Percentiles rank a stretch among this genome's conserved stretches.
Conservation (phyloP, 129 eudicot genomes). For the Tagetes patula region DNA sequence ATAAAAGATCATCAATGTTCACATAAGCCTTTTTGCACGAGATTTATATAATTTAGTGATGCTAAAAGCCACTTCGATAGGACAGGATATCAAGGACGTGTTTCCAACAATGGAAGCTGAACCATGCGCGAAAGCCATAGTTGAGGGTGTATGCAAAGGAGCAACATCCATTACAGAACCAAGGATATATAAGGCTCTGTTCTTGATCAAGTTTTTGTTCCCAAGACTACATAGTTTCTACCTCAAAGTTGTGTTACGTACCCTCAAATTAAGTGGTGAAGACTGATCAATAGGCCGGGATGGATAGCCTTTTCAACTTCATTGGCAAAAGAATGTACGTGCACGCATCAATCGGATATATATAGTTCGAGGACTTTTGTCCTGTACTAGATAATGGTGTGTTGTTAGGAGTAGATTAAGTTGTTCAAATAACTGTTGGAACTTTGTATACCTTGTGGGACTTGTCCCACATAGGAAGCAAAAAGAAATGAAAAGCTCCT, state of each 20-base stretch:
- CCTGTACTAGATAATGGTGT: too few relatives aligned
- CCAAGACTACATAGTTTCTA: constrained; percentile 25
- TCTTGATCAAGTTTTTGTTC: constrained; percentile 31
- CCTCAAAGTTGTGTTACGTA: background rate
- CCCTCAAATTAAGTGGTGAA: background rate
- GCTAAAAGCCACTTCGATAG: background rate
- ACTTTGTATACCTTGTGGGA: too few relatives aligned
- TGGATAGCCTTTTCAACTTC: background rate
- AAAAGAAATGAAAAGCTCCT: too few relatives aligned
- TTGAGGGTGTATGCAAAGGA: constrained; percentile 42
- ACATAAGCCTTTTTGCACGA: too few relatives aligned
- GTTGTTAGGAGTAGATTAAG: too few relatives aligned
- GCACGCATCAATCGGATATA: background rate
- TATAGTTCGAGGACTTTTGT: too few relatives aligned
- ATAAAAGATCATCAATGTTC: too few relatives aligned
- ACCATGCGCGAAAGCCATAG: constrained; percentile 35
- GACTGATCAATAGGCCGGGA: background rate
- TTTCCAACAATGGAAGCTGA: constrained; percentile 35
- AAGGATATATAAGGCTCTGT: constrained; percentile 18
- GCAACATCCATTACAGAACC: constrained; percentile 39
- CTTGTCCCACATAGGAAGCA: too few relatives aligned
- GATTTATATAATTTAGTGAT: background rate
- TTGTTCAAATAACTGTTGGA: too few relatives aligned
- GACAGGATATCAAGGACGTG: constrained; percentile 15
- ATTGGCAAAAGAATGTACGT: background rate